phyloP scores from a whole-genome alignment of 2,329 filamentous ascomycete species.

The Fusarium sp. region DNA sequence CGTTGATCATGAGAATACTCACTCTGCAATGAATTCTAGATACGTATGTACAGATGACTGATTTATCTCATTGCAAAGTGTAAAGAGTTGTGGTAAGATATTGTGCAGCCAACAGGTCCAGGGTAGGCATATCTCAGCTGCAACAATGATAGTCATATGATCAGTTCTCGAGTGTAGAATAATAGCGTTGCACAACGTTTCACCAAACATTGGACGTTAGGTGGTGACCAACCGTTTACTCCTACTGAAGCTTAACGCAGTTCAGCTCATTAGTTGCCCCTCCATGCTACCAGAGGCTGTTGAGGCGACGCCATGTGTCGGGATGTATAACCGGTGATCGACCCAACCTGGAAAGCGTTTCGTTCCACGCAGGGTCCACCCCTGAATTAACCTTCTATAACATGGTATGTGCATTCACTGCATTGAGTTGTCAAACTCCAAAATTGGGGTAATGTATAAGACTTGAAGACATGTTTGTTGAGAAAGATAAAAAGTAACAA shows the following conservation, averaged over 20 bases:
- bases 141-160: no score
- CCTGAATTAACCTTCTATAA: conserved; percentile 25
- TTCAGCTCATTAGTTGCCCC: conserved; percentile 4
- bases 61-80: no score
- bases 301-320: conserved; percentile 30
- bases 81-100: no score
- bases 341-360: conserved; percentile 11
- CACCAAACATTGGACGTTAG: conserved; percentile 16
- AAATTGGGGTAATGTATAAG: conserved; percentile 4
- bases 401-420: conserved; percentile 33
- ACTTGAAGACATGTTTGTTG: conserved; percentile 16
- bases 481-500: not conserved
- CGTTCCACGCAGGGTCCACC: conserved; percentile 35
- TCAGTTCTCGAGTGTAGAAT: no score
- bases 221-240: conserved; percentile 2
- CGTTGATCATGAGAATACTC: no score
- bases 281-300: conserved; percentile 20
- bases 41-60: no score
- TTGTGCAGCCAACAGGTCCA: no score
- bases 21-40: no score
- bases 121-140: no score
- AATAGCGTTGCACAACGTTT: conserved; percentile 21
- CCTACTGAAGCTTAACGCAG: not conserved
- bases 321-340: conserved; percentile 36
- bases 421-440: conserved; percentile 17